Percentiles rank a stretch among this genome's conserved stretches.
phyloP scores from a whole-genome alignment of 495 filamentous ascomycete species.

The Diplogelasinospora grovesii region DNA sequence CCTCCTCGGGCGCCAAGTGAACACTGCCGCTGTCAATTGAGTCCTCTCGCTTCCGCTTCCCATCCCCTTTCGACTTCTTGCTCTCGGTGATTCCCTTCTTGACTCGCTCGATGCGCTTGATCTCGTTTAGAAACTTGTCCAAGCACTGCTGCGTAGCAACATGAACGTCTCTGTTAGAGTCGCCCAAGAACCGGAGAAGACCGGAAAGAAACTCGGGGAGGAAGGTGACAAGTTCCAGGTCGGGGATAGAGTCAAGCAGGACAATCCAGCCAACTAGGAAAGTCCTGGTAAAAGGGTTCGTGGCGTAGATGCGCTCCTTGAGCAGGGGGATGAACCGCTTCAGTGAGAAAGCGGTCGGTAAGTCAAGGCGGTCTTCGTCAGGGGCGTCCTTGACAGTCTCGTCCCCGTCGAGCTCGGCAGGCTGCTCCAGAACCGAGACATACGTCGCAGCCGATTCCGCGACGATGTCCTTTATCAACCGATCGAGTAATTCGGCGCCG shows the following conservation, averaged over 20 bases:
- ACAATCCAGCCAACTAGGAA: slow-evolving; percentile 97
- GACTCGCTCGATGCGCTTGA: slow-evolving; percentile 86
- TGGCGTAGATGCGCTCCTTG: slow-evolving; percentile 84
- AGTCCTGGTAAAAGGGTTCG: slow-evolving; percentile 88
- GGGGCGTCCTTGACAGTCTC: slow-evolving; percentile 45
- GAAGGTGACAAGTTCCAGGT: slow-evolving; percentile 88
- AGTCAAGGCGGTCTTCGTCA: slow-evolving; percentile 46
- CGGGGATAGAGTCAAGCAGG: slow-evolving; percentile 91
- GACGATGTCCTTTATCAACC: slow-evolving; percentile 95
- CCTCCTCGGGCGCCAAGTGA: slow-evolving; percentile 34
- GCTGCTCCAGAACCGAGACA: slow-evolving; percentile 75
- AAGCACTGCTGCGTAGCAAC: slow-evolving; percentile 82
- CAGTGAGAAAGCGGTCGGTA: slow-evolving; percentile 88
- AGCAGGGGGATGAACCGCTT: slow-evolving; percentile 87
- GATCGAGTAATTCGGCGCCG: slow-evolving; percentile 91
- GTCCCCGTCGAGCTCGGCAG: slow-evolving; percentile 37
- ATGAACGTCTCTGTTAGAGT: slow-evolving; percentile 87
- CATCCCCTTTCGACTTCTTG: slow-evolving; percentile 61
- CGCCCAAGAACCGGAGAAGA: slow-evolving; percentile 85
- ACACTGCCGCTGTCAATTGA: slow-evolving; percentile 57
- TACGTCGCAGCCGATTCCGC: slow-evolving; percentile 95
- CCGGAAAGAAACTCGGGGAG: slow-evolving; percentile 89
- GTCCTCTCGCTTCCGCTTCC: slow-evolving; percentile 56
- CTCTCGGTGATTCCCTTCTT: slow-evolving; percentile 91
- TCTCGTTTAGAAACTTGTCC: slow-evolving; percentile 90